A percentile compares a stretch with the other conserved stretches of the same genome.
These are phyloP conservation scores for Ulvella scutata DNA, from an alignment of 139 green algal genomes.

Conservation along the genomic window DNA sequence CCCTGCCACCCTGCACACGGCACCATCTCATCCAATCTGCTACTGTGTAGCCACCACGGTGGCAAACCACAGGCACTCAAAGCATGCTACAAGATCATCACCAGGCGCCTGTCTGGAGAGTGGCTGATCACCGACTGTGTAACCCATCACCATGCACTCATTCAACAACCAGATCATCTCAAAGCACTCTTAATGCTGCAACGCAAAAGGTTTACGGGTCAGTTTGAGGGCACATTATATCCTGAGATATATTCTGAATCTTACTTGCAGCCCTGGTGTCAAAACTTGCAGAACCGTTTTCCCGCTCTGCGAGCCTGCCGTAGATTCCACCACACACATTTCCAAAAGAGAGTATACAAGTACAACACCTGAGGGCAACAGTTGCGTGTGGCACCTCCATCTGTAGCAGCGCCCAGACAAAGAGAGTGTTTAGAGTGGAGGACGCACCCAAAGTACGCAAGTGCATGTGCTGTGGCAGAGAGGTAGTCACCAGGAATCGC, in stretches of 20 bases:
- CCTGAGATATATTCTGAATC: background rate
- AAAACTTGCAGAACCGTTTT: background rate
- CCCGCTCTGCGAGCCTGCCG: background rate
- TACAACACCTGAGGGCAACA: background rate
- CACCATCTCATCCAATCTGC: background rate
- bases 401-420: background rate
- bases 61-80: background rate
- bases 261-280: background rate
- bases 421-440: background rate
- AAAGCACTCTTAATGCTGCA: background rate
- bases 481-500: slow-evolving; percentile 24
- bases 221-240: no score
- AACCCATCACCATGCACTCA: background rate
- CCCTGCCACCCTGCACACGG: slow-evolving; percentile 19
- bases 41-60: background rate
- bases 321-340: background rate
- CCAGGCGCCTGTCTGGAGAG: no score
- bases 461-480: slow-evolving; percentile 35
- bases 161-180: background rate
- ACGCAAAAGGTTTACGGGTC: no score
- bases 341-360: background rate
- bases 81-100: background rate
- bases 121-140: background rate
- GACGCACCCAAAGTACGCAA: slow-evolving; percentile 57
- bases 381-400: no score